A percentile compares a stretch with the other conserved stretches of the same genome.
Evolutionary conservation across 805 yeast genomes (phyloP).

Genomic region (Starmerella stigmatis): DNA sequence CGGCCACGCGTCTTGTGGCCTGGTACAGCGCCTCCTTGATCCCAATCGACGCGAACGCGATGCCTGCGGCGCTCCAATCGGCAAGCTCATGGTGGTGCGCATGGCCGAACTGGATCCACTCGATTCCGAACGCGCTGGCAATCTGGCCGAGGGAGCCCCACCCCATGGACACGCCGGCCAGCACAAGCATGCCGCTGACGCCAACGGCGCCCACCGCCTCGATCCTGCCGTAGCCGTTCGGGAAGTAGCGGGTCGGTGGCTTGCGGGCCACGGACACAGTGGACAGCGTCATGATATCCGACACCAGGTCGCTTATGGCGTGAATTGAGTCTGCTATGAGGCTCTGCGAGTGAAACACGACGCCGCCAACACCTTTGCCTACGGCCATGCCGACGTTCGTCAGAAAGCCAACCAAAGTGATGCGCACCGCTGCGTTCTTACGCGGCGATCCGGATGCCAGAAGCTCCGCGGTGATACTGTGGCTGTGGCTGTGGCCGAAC

Average conservation of each 20-base stretch:
- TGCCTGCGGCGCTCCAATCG: conserved; percentile 89
- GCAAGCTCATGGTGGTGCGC: conserved; percentile 32
- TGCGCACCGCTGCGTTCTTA: conserved; percentile 76
- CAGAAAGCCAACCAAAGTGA: conserved; percentile 82
- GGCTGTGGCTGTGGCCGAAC: conserved; percentile 18
- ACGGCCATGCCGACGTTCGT: conserved; percentile 79
- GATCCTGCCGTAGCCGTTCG: conserved; percentile 84
- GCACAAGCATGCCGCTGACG: conserved; percentile 68
- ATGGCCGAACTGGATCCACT: conserved; percentile 42
- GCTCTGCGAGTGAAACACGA: conserved; percentile 88
- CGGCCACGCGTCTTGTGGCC: conserved; percentile 73
- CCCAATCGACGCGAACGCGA: conserved; percentile 78
- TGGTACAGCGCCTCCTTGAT: conserved; percentile 82
- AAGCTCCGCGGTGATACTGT: conserved; percentile 22
- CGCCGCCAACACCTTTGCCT: conserved; percentile 81
- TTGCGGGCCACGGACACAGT: conserved; percentile 71
- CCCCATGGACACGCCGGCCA: conserved; percentile 88
- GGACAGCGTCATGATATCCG: conserved; percentile 78
- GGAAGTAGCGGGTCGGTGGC: conserved; percentile 50
- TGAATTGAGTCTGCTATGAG: conserved; percentile 90
- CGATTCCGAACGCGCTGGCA: conserved; percentile 28
- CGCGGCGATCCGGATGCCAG: conserved; percentile 31
- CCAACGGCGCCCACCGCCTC: conserved; percentile 87
- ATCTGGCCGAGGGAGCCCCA: conserved; percentile 57
- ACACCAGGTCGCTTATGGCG: conserved; percentile 78